Evolutionary conservation across 1,284 basidiomycete genomes (phyloP).

Genomic region (Phellopilus nigrolimitatus): DNA sequence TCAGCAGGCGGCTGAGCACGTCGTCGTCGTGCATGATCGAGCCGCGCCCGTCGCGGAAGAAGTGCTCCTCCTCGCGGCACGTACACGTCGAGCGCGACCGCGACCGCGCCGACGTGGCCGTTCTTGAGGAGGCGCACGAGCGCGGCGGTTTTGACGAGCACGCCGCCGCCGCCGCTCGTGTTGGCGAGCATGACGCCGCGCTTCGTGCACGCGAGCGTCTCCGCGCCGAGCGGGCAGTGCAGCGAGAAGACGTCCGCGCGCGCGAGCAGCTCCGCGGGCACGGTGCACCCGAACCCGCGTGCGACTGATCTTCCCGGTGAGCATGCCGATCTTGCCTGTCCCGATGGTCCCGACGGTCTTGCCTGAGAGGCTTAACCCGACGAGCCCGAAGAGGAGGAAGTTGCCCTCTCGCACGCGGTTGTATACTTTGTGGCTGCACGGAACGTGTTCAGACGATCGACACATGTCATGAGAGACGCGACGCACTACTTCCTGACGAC

Average conservation of each 20-base stretch:
- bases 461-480: neutral
- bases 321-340: constrained; percentile 44
- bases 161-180: constrained; percentile 39
- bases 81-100: constrained; percentile 28
- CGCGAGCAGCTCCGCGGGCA: constrained; percentile 38
- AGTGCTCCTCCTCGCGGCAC: constrained; percentile 26
- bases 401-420: constrained; percentile 27
- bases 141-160: constrained; percentile 25
- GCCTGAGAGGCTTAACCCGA: constrained; percentile 35
- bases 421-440: constrained; percentile 25
- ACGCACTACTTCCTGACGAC: constrained; percentile 26
- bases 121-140: constrained; percentile 24
- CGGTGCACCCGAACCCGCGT: constrained; percentile 36
- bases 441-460: neutral
- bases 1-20: constrained; percentile 24
- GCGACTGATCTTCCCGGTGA: constrained; percentile 26
- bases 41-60: constrained; percentile 25
- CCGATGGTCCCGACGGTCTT: constrained; percentile 45
- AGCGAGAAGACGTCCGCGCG: constrained; percentile 39
- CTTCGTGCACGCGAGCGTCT: constrained; percentile 43
- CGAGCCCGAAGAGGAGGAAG: constrained; percentile 26
- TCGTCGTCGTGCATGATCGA: constrained; percentile 28
- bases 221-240: constrained; percentile 31
- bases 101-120: constrained; percentile 25
- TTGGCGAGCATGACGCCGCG: constrained; percentile 40